A percentile compares a stretch with the other conserved stretches of the same genome.
These are phyloP conservation scores for Iberis pinnata DNA, from an alignment of 345 rosid species.

Conservation along the genomic window DNA sequence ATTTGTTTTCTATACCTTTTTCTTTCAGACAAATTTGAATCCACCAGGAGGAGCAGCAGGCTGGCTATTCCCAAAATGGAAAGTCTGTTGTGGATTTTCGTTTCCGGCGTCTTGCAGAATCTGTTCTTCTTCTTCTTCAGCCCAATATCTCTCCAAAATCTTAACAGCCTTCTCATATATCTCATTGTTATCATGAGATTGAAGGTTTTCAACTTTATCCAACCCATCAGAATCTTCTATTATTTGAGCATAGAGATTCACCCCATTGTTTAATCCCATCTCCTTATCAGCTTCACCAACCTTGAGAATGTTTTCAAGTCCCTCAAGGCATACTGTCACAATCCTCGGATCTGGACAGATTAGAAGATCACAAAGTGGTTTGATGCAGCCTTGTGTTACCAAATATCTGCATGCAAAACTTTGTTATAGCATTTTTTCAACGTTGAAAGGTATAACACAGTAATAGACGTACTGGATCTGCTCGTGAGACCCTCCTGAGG, in stretches of 20 bases:
- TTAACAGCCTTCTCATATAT: slow-evolving; percentile 79
- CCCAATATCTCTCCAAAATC: slow-evolving; percentile 75
- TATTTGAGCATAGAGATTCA: slow-evolving; percentile 57
- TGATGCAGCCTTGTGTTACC: slow-evolving; percentile 69
- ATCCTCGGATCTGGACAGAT: slow-evolving; percentile 73
- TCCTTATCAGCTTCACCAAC: slow-evolving; percentile 77
- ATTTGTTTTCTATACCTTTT: slow-evolving; percentile 18
- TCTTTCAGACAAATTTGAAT: slow-evolving; percentile 64
- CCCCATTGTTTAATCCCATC: slow-evolving; percentile 44
- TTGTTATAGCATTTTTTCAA: slow-evolving; percentile 9
- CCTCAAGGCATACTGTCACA: slow-evolving; percentile 82
- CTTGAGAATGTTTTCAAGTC: slow-evolving; percentile 76
- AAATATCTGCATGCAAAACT: slow-evolving; percentile 43
- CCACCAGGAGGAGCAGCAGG: slow-evolving; percentile 54
- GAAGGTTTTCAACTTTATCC: slow-evolving; percentile 76
- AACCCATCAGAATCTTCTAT: slow-evolving; percentile 70
- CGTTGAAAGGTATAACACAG: background rate
- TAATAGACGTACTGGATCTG: slow-evolving; percentile 58
- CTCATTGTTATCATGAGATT: slow-evolving; percentile 73
- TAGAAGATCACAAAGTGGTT: slow-evolving; percentile 79
- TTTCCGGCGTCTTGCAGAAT: slow-evolving; percentile 33
- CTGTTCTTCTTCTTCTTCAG: slow-evolving; percentile 61
- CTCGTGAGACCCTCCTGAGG: slow-evolving; percentile 80
- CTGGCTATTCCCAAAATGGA: slow-evolving; percentile 50
- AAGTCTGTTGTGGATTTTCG: slow-evolving; percentile 36